phyloP scores from a whole-genome alignment of 495 filamentous ascomycete species.

The Endocarpon pusillum region DNA sequence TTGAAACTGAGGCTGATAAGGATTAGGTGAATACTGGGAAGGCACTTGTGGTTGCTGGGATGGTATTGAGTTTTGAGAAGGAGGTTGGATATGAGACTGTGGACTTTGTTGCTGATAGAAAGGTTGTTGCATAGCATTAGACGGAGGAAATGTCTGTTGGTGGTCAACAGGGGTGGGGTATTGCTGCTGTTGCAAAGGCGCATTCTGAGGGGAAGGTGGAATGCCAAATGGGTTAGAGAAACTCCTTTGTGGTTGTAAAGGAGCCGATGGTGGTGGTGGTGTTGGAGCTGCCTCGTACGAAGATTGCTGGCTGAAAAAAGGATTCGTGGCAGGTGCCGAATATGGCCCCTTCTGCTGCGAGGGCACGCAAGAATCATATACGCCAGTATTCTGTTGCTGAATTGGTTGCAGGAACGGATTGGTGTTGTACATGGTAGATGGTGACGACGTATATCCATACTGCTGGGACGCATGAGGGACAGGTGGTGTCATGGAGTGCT shows the following conservation, averaged over 20 bases:
- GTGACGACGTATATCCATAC: constrained; percentile 23
- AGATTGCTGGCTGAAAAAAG: constrained; percentile 31
- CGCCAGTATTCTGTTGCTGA: constrained; percentile 23
- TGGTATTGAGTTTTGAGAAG: constrained; percentile 8
- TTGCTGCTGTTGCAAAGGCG: constrained; percentile 19
- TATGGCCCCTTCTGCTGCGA: constrained; percentile 12
- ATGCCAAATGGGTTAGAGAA: constrained; percentile 18
- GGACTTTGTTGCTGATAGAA: too few relatives aligned
- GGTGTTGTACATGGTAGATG: constrained; percentile 30
- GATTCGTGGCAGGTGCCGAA: constrained; percentile 27
- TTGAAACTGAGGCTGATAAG: constrained; percentile 9
- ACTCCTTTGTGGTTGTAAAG: constrained; percentile 20
- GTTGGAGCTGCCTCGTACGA: too few relatives aligned
- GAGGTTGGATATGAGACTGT: too few relatives aligned
- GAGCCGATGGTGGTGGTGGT: constrained; percentile 10
- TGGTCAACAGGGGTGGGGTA: constrained; percentile 18
- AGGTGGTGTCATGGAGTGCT: constrained; percentile 42
- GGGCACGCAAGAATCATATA: constrained; percentile 10
- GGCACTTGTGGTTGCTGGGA: constrained; percentile 18
- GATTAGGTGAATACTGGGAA: constrained; percentile 11
- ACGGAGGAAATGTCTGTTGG: constrained; percentile 13
- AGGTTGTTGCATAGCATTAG: constrained; percentile 20
- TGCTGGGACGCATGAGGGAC: constrained; percentile 39
- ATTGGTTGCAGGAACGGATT: constrained; percentile 50
- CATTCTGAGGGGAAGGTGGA: constrained; percentile 18